Base-by-base conservation (phyloP, 371 early-diverging fungal species). In the Quaeritorhiza haematococci region DNA sequence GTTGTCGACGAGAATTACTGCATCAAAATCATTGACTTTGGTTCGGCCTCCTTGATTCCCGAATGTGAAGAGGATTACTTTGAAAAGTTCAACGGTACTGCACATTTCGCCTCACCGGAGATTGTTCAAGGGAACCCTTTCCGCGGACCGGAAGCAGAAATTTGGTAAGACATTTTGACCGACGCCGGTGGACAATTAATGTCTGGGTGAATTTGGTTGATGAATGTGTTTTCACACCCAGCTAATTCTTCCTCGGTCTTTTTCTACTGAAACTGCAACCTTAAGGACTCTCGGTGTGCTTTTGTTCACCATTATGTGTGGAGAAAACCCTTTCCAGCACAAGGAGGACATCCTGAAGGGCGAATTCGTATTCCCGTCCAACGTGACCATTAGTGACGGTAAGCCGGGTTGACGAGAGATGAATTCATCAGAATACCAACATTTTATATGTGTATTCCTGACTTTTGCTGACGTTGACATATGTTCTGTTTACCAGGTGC, bases 1-100 rank as follows among this genome's bases (percentile, higher is more conserved):
- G 74, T 78, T n/a, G 57, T 78, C 42, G 74, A 73, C 51, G 64
- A 56, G 21, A 32, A 56, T 32, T 64, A 74, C 51, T 33, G 30
- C 33, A 83, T 88, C 60, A 89, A 88, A 63, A 61, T 92, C 49
- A 85, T 90, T 50, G 92, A 92, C 59, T 92, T 92, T 75, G 92
- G 92, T 7, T 80, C 70, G 8, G 68, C 78, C 27, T 66, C 66
- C 1, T 21, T 23, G 3, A 64, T 70, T 32, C 67, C 69, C n/a
- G 41, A 24, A n/a, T 33, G 26, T 15, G 43, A 52, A 21, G 17
- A 42, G 5, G 55, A 69, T n/a, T 72, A 64, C 34, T 72, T 72
- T 46, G 56, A 56, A 28, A 59, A 57, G 35, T 72, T 63, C 47
- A 72, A 67, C 46, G 78, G 78, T 33, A 71, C 71, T 13, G 59